Evolutionary conservation across 2,329 filamentous ascomycete species (phyloP).

Genomic region (Apiospora phragmitis): DNA sequence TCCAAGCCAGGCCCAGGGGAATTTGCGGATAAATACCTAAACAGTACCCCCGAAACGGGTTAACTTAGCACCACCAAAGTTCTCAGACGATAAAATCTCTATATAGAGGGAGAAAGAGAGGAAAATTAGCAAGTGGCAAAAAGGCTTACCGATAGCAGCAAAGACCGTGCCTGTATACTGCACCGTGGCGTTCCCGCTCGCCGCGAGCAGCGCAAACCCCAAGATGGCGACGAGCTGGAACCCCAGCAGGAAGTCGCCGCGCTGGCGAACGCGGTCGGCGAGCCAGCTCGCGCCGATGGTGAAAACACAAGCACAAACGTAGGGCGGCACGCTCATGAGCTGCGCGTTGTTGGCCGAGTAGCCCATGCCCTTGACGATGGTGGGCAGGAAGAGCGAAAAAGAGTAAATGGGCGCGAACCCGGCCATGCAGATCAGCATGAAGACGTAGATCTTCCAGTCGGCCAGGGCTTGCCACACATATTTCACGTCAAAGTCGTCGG

Average conservation of each 20-base stretch:
- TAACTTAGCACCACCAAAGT: neutral
- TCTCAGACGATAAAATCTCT: neutral
- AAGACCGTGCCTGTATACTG: constrained; percentile 52
- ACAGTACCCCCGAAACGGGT: neutral
- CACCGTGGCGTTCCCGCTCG: constrained; percentile 36
- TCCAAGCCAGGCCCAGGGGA: constrained; percentile 58
- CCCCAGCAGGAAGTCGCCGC: constrained; percentile 43
- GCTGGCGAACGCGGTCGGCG: constrained; percentile 26
- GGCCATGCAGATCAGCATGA: constrained; percentile 65
- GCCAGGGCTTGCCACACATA: constrained; percentile 57
- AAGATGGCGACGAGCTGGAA: constrained; percentile 47
- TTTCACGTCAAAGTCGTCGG: constrained; percentile 58
- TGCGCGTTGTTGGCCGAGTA: constrained; percentile 56
- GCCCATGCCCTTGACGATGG: constrained; percentile 55
- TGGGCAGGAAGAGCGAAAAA: constrained; percentile 62
- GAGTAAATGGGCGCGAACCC: constrained; percentile 59
- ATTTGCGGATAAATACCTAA: constrained; percentile 53
- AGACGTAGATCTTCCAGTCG: constrained; percentile 56
- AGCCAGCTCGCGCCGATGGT: constrained; percentile 50
- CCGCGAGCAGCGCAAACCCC: constrained; percentile 43
- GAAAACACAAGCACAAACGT: constrained; percentile 54
- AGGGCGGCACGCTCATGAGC: constrained; percentile 64
- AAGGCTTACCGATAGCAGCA: constrained; percentile 34
- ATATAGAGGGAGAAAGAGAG: neutral
- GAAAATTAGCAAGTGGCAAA: no score